Conservation (phyloP, 441 rosid species). For the Croton laevigatus region DNA sequence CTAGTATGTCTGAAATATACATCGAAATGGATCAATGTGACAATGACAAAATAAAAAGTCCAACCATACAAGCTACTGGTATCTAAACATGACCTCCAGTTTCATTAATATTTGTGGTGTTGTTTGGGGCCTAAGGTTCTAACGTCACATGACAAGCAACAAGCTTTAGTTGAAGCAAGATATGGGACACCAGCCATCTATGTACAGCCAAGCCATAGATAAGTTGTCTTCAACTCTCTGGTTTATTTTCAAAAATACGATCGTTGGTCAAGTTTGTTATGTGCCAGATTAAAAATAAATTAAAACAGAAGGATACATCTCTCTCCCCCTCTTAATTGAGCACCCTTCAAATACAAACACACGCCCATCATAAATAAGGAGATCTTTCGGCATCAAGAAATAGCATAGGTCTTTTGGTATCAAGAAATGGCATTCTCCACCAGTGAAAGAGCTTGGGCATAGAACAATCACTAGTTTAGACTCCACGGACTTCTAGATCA, state of each 20-base stretch:
- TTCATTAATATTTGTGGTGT: neutral
- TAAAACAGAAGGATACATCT: neutral
- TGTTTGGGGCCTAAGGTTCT: neutral
- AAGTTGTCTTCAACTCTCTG: neutral
- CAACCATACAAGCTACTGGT: too few species aligned
- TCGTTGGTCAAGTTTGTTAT: neutral
- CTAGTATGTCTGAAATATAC: too few species aligned
- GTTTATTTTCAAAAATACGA: neutral
- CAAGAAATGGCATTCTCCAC: neutral
- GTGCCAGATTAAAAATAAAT: neutral
- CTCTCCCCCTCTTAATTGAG: neutral
- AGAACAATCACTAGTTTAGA: neutral
- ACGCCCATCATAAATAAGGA: neutral
- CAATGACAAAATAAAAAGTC: neutral
- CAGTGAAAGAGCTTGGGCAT: neutral
- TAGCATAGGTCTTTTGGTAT: neutral
- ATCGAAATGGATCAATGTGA: too few species aligned
- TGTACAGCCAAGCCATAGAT: neutral
- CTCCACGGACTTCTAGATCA: neutral
- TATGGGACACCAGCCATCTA: neutral
- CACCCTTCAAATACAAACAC: neutral
- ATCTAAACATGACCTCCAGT: neutral
- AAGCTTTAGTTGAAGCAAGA: neutral
- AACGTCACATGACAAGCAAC: neutral
- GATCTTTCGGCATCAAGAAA: neutral